Evolutionary conservation across 306 rosid species (phyloP).

Genomic region (Rosa rugosa): DNA sequence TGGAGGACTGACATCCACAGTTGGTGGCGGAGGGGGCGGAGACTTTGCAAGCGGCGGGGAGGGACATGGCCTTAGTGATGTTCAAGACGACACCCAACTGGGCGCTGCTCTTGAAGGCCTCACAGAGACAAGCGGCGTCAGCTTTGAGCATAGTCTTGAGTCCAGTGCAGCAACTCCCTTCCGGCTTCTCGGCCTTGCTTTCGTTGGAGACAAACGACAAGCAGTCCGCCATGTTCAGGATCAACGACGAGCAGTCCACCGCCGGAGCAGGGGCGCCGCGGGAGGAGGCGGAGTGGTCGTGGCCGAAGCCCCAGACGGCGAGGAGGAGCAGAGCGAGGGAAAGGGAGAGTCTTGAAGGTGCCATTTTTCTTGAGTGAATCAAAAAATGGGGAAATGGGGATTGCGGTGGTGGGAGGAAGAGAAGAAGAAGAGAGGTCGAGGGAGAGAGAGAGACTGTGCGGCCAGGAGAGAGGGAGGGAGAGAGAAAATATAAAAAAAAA

Average conservation of each 20-base stretch:
- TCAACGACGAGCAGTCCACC: slow-evolving; percentile 57
- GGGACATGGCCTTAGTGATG: slow-evolving; percentile 60
- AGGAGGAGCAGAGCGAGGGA: not conserved
- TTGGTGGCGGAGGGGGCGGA: slow-evolving; percentile 61
- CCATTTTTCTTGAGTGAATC: not conserved
- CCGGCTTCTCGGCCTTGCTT: slow-evolving; percentile 57
- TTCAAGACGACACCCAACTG: slow-evolving; percentile 73
- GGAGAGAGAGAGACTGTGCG: too few relatives aligned
- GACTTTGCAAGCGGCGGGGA: slow-evolving; percentile 78
- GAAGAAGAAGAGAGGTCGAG: too few relatives aligned
- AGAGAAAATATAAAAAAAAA: too few relatives aligned
- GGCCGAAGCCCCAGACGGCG: slow-evolving; percentile 22
- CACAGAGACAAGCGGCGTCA: slow-evolving; percentile 68
- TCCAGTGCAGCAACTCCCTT: slow-evolving; percentile 62
- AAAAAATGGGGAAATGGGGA: not conserved
- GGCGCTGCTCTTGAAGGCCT: slow-evolving; percentile 65
- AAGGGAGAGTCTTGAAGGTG: not conserved
- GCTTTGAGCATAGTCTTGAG: slow-evolving; percentile 64
- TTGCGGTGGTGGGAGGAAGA: not conserved
- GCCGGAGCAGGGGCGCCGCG: slow-evolving; percentile 67
- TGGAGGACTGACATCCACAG: slow-evolving; percentile 56
- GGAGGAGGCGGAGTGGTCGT: slow-evolving; percentile 28
- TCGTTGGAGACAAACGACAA: slow-evolving; percentile 66
- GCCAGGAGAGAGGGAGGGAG: too few relatives aligned
- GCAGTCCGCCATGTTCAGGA: slow-evolving; percentile 62